Base-by-base conservation (phyloP, 2,329 filamentous ascomycete species). In the Penicillium sp. region DNA sequence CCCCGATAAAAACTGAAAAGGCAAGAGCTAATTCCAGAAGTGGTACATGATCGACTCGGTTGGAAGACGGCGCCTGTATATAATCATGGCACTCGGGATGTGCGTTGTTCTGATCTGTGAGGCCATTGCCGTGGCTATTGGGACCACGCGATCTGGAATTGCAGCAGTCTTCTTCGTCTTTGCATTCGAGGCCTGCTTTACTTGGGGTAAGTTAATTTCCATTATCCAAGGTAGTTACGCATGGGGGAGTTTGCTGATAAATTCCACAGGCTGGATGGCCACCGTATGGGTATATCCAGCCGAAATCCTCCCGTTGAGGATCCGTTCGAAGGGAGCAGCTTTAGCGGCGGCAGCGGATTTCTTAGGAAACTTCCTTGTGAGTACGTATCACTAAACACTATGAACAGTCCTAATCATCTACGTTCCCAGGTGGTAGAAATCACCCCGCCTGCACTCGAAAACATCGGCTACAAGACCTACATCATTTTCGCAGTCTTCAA, bases 401-500 rank as follows among this genome's bases (percentile, higher is more conserved):
- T 29, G 27, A 15, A 13, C 27, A 3, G 24, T 5, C 18, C 10
- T 29, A 23, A 25, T 40, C 6, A 15, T 42, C 9, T 42, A 6
- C 23, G 3, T 13, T 8, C 27, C 8, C 20, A 49, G 44, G 55
- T 84, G 24, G 81, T 84, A 46, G 83, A 83, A 77, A 78, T 84
- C 54, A 83, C 81, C 0, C 81, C 81, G 0, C 70, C 82, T 2
- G 74, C 79, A 1, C 81, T 84, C 54, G 69, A 76, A 49, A 79
- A 70, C 49, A 85, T 86, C 53, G 65, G 69, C 13, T 79, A 81
- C 68, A 72, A 81, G 59, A 84, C 82, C 0, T 85, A 86, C 65
- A 79, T 81, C 59, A 80, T 87, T 57, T 87, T 86, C 60, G 82
- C 82, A 9, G 76, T 82, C 40, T 82, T 86, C 69, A 85, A 85